Conservation (phyloP, 495 filamentous ascomycete species). For the Choiromyces venosus region DNA sequence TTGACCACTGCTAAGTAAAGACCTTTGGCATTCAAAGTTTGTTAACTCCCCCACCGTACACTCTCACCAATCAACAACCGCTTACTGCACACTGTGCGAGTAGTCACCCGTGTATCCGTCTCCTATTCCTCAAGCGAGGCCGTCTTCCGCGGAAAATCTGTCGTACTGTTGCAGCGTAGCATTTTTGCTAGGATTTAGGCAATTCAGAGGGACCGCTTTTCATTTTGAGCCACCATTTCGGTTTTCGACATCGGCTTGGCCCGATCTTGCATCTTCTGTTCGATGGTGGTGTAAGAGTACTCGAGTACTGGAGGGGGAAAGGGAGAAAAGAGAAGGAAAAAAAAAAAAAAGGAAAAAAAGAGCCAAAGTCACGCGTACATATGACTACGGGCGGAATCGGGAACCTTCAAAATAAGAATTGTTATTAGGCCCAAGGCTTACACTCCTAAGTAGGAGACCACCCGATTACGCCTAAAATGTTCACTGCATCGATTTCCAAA, state of each 20-base stretch:
- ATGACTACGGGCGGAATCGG: background rate
- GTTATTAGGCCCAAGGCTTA: background rate
- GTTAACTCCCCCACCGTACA: background rate
- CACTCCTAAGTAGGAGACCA: background rate
- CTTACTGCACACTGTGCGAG: background rate
- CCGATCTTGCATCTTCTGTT: background rate
- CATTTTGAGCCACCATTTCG: background rate
- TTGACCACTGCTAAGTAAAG: background rate
- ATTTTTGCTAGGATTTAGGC: background rate
- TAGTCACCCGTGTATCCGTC: background rate
- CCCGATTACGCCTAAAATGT: background rate
- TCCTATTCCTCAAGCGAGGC: background rate
- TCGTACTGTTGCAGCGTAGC: background rate
- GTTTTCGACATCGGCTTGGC: background rate
- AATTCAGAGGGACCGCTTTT: background rate
- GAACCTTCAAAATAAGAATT: background rate
- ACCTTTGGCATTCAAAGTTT: background rate
- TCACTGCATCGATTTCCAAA: background rate
- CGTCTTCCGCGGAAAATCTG: background rate
- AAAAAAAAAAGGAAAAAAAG: background rate
- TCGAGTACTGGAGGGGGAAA: background rate
- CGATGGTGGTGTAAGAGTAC: slow-evolving; percentile 1
- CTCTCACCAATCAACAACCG: background rate
- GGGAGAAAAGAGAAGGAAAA: background rate
- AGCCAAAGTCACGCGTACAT: background rate